Base-by-base conservation (phyloP, 1,139 yeast genomes). In the Insectozyma bohioensis region DNA sequence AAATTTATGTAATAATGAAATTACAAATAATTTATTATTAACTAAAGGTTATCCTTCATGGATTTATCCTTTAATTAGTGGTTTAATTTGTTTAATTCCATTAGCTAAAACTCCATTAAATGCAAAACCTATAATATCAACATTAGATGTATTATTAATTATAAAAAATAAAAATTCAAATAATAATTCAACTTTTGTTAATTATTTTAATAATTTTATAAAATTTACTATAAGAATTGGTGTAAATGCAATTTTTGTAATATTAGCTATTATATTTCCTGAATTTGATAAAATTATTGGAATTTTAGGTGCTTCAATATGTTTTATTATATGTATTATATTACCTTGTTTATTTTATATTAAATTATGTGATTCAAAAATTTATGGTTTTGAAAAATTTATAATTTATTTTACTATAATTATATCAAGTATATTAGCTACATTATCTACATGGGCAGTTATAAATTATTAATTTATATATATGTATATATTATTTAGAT, bases 61-160 rank as follows among this genome's bases (percentile, higher is more conserved):
- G 68, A 65, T 84, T 7, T 76, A 80, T 37, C 75, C 78, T 3
- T 48, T 79, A 22, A 71, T 90, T 33, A 83, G 92, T 34, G 72
- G 73, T 0, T 62, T 86, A 30, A 84, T 88, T 65, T 85, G 95
- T 24, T 49, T 88, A 24, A 78, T 90, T 17, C 97, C 97, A 1
- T 58, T 88, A 26, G 88, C 96, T 1, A 90, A 90, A 52, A 78
- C 92, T 1, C 96, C 97, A 0, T 67, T 90, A 31, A 85, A 82
- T 48, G 88, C 94, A 6, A 78, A 92, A 47, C 97, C 97, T 1
- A 82, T 90, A 26, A 77, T 86, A 13, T 74, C 92, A 5, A 82
- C 94, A 1, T 54, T 69, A 36, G 74, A 67, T 41, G 51, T 57
- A 2, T 35, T 67, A 15, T 49, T 64, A 9, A 49, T 52, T 2